These are phyloP conservation scores for Exophiala oligosperma DNA, from an alignment of 2,329 filamentous ascomycete genomes.

Conservation along the genomic window DNA sequence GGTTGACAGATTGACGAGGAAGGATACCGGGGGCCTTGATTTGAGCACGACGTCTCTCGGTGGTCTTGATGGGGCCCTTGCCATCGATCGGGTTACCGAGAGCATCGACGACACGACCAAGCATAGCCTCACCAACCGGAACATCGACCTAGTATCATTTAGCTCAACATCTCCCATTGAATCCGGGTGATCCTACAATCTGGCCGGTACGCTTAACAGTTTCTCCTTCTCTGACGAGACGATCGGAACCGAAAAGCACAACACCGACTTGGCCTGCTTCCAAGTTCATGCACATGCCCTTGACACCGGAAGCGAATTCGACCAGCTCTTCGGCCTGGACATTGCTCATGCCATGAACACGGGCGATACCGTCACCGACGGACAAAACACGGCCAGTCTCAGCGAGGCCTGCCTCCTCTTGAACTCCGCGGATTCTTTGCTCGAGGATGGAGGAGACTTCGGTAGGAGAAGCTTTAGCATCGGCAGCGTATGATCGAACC, in stretches of 20 bases:
- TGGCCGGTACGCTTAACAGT: conserved; percentile 99
- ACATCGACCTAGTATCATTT: conserved; percentile 74
- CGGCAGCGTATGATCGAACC: conserved; percentile 84
- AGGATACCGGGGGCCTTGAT: conserved; percentile 99
- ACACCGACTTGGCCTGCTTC: conserved; percentile 99
- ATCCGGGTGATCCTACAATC: conserved; percentile 68
- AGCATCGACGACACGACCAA: conserved; percentile 97
- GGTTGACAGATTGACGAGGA: conserved; percentile 92
- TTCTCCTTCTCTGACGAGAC: conserved; percentile 99
- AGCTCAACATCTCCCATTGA: conserved; percentile 22
- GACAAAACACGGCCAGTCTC: conserved; percentile 99
- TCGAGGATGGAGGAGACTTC: conserved; percentile 99
- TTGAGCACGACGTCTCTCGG: conserved; percentile 91
- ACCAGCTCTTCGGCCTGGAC: conserved; percentile 99
- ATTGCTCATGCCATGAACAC: conserved; percentile 99
- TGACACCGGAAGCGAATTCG: conserved; percentile 99
- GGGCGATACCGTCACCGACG: conserved; percentile 99
- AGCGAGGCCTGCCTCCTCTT: conserved; percentile 93
- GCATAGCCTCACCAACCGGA: conserved; percentile 86
- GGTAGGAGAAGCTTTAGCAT: conserved; percentile 92
- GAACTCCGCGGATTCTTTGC: conserved; percentile 97
- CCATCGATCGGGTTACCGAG: conserved; percentile 99
- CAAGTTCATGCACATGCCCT: conserved; percentile 99
- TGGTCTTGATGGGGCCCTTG: conserved; percentile 95
- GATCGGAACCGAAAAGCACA: conserved; percentile 99